Conservation (phyloP, 1,284 basidiomycete species). For the Trichosporon sp. region DNA sequence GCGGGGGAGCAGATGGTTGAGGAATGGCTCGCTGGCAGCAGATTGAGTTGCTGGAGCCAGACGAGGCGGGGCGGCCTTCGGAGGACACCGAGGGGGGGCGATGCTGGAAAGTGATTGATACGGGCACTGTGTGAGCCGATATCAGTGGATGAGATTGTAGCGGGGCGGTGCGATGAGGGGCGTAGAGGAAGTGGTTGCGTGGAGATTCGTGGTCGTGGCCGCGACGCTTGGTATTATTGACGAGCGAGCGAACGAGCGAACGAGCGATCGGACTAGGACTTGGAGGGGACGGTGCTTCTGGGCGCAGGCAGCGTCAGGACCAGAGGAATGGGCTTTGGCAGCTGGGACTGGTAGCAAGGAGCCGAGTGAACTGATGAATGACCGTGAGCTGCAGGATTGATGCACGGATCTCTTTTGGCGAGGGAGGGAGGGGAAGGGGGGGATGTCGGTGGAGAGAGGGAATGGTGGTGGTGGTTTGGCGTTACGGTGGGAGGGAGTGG, state of each 20-base stretch:
- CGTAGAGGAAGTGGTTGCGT: neutral
- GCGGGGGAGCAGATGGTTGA: neutral
- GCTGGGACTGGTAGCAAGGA: too few relatives aligned
- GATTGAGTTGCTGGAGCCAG: neutral
- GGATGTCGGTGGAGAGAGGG: neutral
- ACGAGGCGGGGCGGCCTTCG: neutral
- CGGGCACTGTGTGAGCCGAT: neutral
- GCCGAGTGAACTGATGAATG: neutral
- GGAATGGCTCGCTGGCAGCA: neutral
- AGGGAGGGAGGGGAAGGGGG: neutral
- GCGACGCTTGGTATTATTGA: neutral
- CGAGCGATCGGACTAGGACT: too few relatives aligned
- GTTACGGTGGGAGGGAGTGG: neutral
- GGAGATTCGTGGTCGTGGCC: neutral
- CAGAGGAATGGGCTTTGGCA: neutral
- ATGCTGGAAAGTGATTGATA: neutral
- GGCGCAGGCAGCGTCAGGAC: neutral
- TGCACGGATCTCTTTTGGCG: neutral
- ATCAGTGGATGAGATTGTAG: neutral
- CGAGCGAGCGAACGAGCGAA: neutral
- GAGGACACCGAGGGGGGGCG: neutral
- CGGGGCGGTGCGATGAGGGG: neutral
- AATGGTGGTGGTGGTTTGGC: neutral
- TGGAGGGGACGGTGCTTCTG: neutral
- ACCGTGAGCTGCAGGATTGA: neutral